phyloP scores from a whole-genome alignment of 805 yeast species.

The Kluyveromyces dobzhanskii region DNA sequence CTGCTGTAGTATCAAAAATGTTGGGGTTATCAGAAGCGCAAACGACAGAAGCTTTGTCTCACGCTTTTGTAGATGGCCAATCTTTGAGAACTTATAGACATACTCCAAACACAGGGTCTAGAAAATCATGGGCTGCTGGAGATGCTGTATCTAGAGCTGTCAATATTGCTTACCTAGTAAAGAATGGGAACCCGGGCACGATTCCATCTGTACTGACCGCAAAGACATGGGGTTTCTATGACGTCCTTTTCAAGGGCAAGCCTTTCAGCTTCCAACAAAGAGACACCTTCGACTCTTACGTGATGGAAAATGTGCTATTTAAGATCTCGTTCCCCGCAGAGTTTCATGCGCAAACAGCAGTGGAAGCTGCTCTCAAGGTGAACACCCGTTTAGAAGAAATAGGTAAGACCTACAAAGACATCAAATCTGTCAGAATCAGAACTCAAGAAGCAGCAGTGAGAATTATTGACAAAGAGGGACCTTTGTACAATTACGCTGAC shows the following conservation, averaged over 20 bases:
- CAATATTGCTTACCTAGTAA: conserved; percentile 43
- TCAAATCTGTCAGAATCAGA: conserved; percentile 40
- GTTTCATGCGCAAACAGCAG: conserved; percentile 60
- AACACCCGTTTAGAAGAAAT: conserved; percentile 29
- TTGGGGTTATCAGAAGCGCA: conserved; percentile 43
- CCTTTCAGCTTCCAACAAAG: conserved; percentile 44
- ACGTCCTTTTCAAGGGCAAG: conserved; percentile 47
- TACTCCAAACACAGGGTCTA: conserved; percentile 55
- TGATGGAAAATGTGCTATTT: conserved; percentile 55
- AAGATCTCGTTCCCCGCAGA: conserved; percentile 60
- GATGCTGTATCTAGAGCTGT: conserved; percentile 55
- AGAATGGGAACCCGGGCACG: conserved; percentile 43
- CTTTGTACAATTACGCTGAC: conserved; percentile 54
- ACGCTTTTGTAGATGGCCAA: conserved; percentile 56
- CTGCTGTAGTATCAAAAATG: conserved; percentile 50
- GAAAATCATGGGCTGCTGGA: conserved; percentile 65
- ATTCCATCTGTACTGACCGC: conserved; percentile 53
- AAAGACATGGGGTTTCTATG: conserved; percentile 56
- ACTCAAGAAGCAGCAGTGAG: conserved; percentile 57
- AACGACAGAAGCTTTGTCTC: conserved; percentile 48
- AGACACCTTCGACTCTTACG: conserved; percentile 42
- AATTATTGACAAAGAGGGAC: conserved; percentile 53
- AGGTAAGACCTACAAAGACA: conserved; percentile 42
- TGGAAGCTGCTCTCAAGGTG: conserved; percentile 45
- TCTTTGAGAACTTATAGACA: conserved; percentile 53